A percentile compares a stretch with the other conserved stretches of the same genome.
phyloP scores from a whole-genome alignment of 495 filamentous ascomycete genomes.

The Glonium stellatum region DNA sequence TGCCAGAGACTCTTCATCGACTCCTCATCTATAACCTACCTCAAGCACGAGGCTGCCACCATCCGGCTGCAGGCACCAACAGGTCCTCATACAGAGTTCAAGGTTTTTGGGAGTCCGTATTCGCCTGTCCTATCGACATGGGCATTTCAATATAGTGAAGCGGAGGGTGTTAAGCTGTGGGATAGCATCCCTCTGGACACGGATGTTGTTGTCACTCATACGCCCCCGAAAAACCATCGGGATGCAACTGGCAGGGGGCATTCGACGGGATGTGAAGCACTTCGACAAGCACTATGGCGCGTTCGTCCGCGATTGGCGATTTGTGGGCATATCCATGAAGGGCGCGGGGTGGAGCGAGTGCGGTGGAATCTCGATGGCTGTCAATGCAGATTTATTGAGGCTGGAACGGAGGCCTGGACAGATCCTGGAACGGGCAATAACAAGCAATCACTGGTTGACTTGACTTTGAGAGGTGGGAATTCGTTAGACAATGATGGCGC shows the following conservation, averaged over 20 bases:
- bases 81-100: slow-evolving; percentile 61
- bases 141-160: slow-evolving; percentile 62
- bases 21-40: slow-evolving; percentile 54
- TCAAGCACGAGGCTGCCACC: slow-evolving; percentile 54
- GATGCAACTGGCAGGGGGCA: slow-evolving; percentile 25
- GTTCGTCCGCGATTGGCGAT: slow-evolving; percentile 34
- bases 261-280: slow-evolving; percentile 30
- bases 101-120: slow-evolving; percentile 70
- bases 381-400: slow-evolving; percentile 32
- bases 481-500: slow-evolving; percentile 40
- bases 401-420: slow-evolving; percentile 35
- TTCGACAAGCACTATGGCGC: slow-evolving; percentile 23
- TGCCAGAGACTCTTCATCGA: slow-evolving; percentile 51
- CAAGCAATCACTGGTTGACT: slow-evolving; percentile 53
- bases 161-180: slow-evolving; percentile 46
- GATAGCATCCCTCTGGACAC: slow-evolving; percentile 31
- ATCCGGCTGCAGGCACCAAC: slow-evolving; percentile 50
- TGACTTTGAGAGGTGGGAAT: slow-evolving; percentile 43
- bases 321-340: slow-evolving; percentile 38
- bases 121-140: slow-evolving; percentile 57
- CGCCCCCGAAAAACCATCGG: slow-evolving; percentile 31
- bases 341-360: slow-evolving; percentile 46
- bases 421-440: slow-evolving; percentile 46
- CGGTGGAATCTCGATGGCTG: slow-evolving; percentile 43
- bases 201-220: slow-evolving; percentile 38